Percentiles rank a stretch among this genome's conserved stretches.
Evolutionary conservation across 768 basidiomycete species (phyloP).

Genomic region (Tricholoma terreum): DNA sequence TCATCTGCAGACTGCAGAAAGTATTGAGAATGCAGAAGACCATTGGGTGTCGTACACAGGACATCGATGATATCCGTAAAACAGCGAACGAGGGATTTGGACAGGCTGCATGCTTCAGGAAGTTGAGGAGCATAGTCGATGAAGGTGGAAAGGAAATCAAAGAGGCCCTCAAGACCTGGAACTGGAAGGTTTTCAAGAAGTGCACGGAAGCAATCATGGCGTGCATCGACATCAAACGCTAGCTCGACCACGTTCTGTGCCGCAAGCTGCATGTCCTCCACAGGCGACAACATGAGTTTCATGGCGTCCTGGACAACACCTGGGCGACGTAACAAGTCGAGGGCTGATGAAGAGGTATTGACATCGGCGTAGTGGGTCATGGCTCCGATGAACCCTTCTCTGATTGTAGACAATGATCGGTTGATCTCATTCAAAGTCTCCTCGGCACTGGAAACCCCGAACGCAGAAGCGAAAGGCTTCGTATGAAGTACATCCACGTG

Average conservation of each 20-base stretch:
- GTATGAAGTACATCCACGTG: constrained; percentile 64
- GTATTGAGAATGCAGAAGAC: constrained; percentile 55
- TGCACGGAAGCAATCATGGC: constrained; percentile 82
- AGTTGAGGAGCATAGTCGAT: constrained; percentile 54
- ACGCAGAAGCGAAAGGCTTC: constrained; percentile 44
- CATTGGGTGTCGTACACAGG: constrained; percentile 70
- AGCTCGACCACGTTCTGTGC: constrained; percentile 80
- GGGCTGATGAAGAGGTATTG: constrained; percentile 47
- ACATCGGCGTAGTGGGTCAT: constrained; percentile 66
- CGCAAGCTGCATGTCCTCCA: constrained; percentile 67
- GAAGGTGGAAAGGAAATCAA: constrained; percentile 66
- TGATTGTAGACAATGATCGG: constrained; percentile 50
- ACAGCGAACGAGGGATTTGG: constrained; percentile 87
- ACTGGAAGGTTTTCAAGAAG: constrained; percentile 67
- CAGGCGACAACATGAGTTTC: constrained; percentile 77
- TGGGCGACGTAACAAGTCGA: constrained; percentile 52
- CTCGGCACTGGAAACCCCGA: constrained; percentile 24
- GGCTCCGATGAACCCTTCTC: constrained; percentile 58
- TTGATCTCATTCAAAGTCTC: constrained; percentile 57
- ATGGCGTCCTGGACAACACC: constrained; percentile 60
- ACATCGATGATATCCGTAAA: constrained; percentile 91
- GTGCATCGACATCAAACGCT: constrained; percentile 86
- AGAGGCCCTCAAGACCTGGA: constrained; percentile 67
- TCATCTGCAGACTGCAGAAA: constrained; percentile 49
- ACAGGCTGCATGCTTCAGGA: constrained; percentile 86